A percentile compares a stretch with the other conserved stretches of the same genome.
phyloP scores from a whole-genome alignment of 805 yeast species.

The Yarrowia osloensis region DNA sequence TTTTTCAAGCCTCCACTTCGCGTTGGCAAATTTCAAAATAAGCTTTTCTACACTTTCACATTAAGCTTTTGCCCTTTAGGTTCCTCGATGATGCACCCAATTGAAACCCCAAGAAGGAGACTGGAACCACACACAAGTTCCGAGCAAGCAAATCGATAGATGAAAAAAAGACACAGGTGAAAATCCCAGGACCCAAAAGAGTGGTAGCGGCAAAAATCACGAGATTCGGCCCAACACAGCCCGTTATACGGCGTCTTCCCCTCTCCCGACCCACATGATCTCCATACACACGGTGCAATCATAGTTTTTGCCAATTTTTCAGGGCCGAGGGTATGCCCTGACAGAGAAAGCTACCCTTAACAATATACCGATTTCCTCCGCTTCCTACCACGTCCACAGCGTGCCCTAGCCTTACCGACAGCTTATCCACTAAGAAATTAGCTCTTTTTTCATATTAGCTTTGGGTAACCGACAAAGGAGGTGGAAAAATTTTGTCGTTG shows the following conservation, averaged over 20 bases:
- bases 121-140: background rate
- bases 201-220: background rate
- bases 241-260: background rate
- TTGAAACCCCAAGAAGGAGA: background rate
- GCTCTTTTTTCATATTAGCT: background rate
- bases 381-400: background rate
- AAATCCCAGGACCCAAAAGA: background rate
- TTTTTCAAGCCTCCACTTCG: background rate
- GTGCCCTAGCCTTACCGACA: too few species aligned
- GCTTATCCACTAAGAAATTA: too few species aligned
- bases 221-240: background rate
- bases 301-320: background rate
- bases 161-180: background rate
- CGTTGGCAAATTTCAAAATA: constrained; percentile 1
- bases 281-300: background rate
- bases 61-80: background rate
- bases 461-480: constrained; percentile 19
- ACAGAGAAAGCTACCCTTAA: background rate
- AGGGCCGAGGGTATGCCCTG: background rate
- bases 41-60: background rate
- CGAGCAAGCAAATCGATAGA: background rate
- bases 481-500: constrained; percentile 8
- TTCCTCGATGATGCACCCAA: background rate
- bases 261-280: background rate
- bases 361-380: background rate